phyloP scores from a whole-genome alignment of 78 protist genomes.

The Protostelium mycophagum region DNA sequence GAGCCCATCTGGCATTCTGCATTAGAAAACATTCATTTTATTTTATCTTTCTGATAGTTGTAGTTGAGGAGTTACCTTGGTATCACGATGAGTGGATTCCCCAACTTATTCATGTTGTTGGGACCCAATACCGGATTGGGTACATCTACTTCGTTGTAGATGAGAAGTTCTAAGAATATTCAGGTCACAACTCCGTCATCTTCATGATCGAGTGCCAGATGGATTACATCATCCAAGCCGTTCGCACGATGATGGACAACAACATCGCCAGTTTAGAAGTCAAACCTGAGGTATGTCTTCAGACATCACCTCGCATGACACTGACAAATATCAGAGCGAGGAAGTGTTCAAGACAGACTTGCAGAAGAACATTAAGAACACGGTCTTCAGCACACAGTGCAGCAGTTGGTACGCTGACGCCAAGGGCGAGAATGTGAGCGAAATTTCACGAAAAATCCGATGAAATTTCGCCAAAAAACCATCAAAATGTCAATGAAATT shows the following conservation, averaged over 20 bases:
- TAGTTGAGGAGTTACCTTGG: slow-evolving; percentile 21
- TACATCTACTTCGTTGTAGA: too few species aligned
- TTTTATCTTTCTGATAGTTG: background rate
- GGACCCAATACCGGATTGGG: slow-evolving; percentile 44
- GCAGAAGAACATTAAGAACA: background rate
- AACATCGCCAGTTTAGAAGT: background rate
- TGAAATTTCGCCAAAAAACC: too few species aligned
- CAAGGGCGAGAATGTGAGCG: too few species aligned
- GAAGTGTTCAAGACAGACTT: background rate
- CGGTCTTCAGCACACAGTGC: background rate
- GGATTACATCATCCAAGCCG: background rate
- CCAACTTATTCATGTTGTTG: slow-evolving; percentile 16
- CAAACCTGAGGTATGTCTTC: too few species aligned
- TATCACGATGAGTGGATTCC: slow-evolving; percentile 2
- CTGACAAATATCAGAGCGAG: too few species aligned
- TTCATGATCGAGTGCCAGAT: slow-evolving; percentile 17
- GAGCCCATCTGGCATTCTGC: too few species aligned
- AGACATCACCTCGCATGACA: too few species aligned
- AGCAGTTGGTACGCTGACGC: background rate
- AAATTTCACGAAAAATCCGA: too few species aligned
- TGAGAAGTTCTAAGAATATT: too few species aligned
- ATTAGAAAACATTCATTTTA: background rate
- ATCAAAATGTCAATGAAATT: too few species aligned
- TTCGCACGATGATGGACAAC: background rate
- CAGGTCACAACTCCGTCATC: slow-evolving; percentile 17